A percentile compares a stretch with the other conserved stretches of the same genome.
Evolutionary conservation across 164 flowering plant genomes (phyloP).

Genomic region (Magnolia sinica): DNA sequence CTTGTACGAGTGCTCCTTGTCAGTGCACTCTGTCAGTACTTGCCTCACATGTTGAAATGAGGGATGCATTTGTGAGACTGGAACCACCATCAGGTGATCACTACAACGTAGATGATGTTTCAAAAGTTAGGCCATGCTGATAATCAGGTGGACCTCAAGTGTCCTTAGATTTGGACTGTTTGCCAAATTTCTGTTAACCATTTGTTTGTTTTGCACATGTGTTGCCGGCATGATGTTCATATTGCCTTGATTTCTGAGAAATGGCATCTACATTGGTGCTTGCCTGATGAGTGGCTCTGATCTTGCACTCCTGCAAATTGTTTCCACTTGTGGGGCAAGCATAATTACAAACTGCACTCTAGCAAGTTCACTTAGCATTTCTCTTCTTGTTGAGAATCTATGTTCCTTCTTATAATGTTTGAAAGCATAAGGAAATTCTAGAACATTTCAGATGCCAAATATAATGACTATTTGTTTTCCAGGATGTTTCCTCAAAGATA

Average conservation of each 20-base stretch:
- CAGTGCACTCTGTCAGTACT: no score
- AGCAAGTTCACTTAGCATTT: neutral
- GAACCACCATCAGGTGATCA: no score
- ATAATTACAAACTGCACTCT: neutral
- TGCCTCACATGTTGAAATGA: no score
- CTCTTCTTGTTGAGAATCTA: neutral
- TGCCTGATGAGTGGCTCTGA: neutral
- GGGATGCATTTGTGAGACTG: no score
- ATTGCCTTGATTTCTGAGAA: neutral
- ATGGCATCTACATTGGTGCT: neutral
- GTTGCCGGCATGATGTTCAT: no score
- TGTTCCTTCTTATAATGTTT: neutral
- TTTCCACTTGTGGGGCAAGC: neutral
- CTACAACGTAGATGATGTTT: no score
- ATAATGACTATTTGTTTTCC: neutral
- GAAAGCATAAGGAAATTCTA: neutral
- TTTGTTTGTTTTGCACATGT: no score
- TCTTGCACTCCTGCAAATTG: neutral
- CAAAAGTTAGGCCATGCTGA: no score
- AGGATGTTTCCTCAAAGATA: slow-evolving; percentile 88
- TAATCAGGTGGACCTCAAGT: no score
- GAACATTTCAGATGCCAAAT: neutral
- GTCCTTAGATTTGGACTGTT: no score
- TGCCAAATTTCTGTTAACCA: no score
- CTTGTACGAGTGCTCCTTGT: no score